Conservation (phyloP, 2,329 filamentous ascomycete species). For the Drechslera avenae region DNA sequence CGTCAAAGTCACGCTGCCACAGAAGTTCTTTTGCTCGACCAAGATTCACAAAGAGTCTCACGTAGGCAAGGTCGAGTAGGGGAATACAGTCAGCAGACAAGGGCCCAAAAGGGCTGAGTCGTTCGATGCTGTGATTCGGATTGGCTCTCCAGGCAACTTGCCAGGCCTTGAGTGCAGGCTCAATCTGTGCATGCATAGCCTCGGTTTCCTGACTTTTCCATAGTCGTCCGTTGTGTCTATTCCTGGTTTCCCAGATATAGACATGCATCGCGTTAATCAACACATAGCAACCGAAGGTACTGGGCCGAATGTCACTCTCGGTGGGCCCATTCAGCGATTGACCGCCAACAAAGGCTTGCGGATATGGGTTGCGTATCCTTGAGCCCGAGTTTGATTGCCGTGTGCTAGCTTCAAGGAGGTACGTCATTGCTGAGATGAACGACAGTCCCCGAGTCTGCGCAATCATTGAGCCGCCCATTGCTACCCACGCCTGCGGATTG, state of each 20-base stretch:
- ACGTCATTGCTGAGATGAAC: conserved; percentile 81
- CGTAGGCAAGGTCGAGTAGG: conserved; percentile 87
- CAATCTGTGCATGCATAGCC: conserved; percentile 93
- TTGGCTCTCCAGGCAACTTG: conserved; percentile 90
- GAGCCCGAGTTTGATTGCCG: conserved; percentile 55
- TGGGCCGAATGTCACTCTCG: conserved; percentile 73
- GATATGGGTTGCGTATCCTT: conserved; percentile 44
- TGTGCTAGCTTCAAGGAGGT: conserved; percentile 78
- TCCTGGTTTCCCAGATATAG: conserved; percentile 97
- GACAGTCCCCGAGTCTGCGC: conserved; percentile 73
- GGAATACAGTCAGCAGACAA: conserved; percentile 90
- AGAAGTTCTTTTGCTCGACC: conserved; percentile 89
- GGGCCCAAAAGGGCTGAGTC: conserved; percentile 84
- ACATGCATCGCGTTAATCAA: conserved; percentile 95
- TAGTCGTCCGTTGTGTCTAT: conserved; percentile 82
- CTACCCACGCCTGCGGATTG: conserved; percentile 78
- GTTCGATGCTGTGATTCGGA: conserved; percentile 79
- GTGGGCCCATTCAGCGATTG: conserved; percentile 57
- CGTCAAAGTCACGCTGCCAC: conserved; percentile 92
- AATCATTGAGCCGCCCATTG: conserved; percentile 72
- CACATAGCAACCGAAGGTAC: conserved; percentile 88
- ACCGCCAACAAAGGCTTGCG: conserved; percentile 57
- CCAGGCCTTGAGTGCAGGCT: conserved; percentile 93
- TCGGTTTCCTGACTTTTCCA: conserved; percentile 95
- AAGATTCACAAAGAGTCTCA: conserved; percentile 91